Evolutionary conservation across 1,284 basidiomycete species (phyloP), one percentile per base, ranked within the genome.

Genomic region (Sphaerobolus stellatus): DNA sequence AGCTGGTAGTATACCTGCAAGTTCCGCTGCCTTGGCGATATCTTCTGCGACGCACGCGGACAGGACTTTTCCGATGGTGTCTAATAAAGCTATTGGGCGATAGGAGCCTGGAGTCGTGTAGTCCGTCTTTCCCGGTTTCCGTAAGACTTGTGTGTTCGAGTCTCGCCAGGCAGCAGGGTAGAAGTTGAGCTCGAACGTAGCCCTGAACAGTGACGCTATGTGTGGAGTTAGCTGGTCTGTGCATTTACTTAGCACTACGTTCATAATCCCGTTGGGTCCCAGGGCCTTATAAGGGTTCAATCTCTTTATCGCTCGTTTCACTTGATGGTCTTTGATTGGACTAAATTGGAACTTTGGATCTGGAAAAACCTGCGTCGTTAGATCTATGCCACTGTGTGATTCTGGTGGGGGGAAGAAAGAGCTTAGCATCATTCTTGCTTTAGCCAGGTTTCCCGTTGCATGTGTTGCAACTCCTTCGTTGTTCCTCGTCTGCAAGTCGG

Each of bases 1-100:
- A 8, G 4, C 22, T 0, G 51, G 52, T 2, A 62, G 11, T 1
- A 61, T 27, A 33, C 33, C 34, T 16, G 45, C 31, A 11, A n/a
- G 5, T 5, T 45, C 41, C 1, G 34, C 27, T 8, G 46, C 11
- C 3, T 27, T 41, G 5, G 33, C 18, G 16, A 61, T 5, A 7
- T 38, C 36, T 7, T 38, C 36, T 38, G 58, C 27, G 2, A 55
- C 22, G 31, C 58, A 28, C 22, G 38, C 45, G 18, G 60, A 54
- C 5, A 60, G 34, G 2, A 60, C 33, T 34, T 61, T 61, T 8
- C 48, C 44, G 1, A 60, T 44, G 18, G 47, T 51, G 4, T 58
- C 41, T 16, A 58, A 52, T 20, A 61, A 58, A 8, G 48, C 34
- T 14, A 61, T 56, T 14, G 54, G 59, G 4, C 60, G 30, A 46